Evolutionary conservation across 495 filamentous ascomycete species (phyloP).

Genomic region (Daldinia childiae): DNA sequence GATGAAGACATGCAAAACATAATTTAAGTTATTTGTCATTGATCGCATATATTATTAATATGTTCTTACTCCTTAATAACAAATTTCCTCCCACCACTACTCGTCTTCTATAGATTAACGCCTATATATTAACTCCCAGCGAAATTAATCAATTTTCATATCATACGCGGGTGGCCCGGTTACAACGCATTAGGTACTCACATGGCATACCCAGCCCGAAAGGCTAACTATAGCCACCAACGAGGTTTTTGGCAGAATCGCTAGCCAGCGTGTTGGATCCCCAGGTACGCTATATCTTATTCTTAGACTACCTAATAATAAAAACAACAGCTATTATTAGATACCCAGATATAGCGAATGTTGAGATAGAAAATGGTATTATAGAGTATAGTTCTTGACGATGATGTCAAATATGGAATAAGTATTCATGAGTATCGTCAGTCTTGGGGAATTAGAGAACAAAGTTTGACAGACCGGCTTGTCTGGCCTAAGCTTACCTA

Average conservation of each 20-base stretch:
- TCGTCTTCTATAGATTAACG: slow-evolving; percentile 1
- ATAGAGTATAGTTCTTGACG: not conserved
- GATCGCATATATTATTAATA: not conserved
- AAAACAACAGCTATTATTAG: not conserved
- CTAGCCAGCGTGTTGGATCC: not conserved
- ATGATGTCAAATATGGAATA: not conserved
- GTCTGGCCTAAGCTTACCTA: not conserved
- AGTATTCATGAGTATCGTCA: not conserved
- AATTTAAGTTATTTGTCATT: not conserved
- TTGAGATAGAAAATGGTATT: not conserved
- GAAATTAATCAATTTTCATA: not conserved
- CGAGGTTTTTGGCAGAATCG: not conserved
- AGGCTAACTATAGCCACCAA: not conserved
- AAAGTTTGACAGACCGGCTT: not conserved
- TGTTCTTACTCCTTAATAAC: not conserved
- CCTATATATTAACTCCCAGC: not conserved
- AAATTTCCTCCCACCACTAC: not conserved
- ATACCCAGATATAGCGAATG: not conserved
- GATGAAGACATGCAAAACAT: not conserved
- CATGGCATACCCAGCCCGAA: not conserved
- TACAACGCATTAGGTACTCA: not conserved
- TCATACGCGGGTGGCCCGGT: not conserved
- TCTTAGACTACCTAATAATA: not conserved
- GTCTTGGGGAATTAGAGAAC: not conserved
- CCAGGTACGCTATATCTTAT: not conserved